Evolutionary conservation across 2,329 filamentous ascomycete species (phyloP).

Genomic region (Xylariaceae sp.): DNA sequence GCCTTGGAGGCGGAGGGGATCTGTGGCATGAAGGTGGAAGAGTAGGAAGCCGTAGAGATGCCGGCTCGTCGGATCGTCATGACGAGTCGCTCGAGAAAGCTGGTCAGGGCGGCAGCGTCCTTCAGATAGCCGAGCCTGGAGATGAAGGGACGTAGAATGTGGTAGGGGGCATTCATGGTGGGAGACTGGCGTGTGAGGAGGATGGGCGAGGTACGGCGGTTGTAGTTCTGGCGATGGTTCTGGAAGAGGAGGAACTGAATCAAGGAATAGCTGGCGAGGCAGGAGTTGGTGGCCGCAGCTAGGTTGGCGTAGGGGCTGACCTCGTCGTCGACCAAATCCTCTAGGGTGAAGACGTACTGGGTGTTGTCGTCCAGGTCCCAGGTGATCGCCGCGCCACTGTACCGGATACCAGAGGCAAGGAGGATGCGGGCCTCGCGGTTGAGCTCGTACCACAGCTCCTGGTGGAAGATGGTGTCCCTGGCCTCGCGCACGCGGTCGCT

Average conservation of each 20-base stretch:
- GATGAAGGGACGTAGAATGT: conserved; percentile 50
- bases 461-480: conserved; percentile 73
- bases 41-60: conserved; percentile 39
- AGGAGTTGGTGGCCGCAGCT: conserved; percentile 51
- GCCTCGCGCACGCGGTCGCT: conserved; percentile 69
- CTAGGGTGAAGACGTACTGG: conserved; percentile 65
- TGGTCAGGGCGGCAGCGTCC: conserved; percentile 36
- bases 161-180: conserved; percentile 40
- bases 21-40: conserved; percentile 37
- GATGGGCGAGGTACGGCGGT: conserved; percentile 59
- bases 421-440: conserved; percentile 74
- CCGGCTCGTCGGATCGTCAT: conserved; percentile 44
- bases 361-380: conserved; percentile 50
- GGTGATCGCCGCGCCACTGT: conserved; percentile 54
- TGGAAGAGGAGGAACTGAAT: conserved; percentile 75
- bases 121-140: conserved; percentile 44
- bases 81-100: conserved; percentile 42
- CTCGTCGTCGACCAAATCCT: conserved; percentile 50
- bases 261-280: conserved; percentile 58
- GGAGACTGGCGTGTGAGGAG: conserved; percentile 35
- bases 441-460: conserved; percentile 89
- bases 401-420: conserved; percentile 65
- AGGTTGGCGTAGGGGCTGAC: conserved; percentile 31
- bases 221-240: conserved; percentile 72
- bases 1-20: conserved; percentile 20